Conservation (phyloP, 371 early-diverging fungal genomes). For the Mortierella sp. region DNA sequence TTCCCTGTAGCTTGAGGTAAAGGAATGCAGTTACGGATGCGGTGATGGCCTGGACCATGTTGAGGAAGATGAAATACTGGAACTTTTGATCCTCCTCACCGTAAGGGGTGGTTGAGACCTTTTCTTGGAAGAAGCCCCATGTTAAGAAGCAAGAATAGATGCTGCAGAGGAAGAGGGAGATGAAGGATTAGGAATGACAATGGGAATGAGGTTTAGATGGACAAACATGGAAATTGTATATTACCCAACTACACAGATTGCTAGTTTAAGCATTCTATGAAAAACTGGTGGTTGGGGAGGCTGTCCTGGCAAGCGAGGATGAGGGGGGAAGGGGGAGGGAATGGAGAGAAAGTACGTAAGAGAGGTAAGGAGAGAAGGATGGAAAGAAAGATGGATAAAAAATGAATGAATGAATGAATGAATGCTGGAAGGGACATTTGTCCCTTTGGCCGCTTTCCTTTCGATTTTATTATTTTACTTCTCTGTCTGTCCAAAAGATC, state of each 20-base stretch:
- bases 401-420: background rate
- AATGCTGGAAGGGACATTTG: background rate
- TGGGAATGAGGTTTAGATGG: background rate
- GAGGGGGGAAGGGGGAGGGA: slow-evolving; percentile 1
- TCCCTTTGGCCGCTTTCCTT: background rate
- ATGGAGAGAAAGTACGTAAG: background rate
- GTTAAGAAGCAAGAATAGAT: slow-evolving; percentile 95
- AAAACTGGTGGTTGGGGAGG: background rate
- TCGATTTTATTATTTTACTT: background rate
- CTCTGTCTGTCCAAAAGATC: too few species aligned
- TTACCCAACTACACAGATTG: slow-evolving; percentile 45
- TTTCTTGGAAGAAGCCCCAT: slow-evolving; percentile 95
- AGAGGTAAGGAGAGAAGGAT: background rate
- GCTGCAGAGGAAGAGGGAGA: slow-evolving; percentile 44
- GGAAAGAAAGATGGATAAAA: too few species aligned
- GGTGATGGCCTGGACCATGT: slow-evolving; percentile 84
- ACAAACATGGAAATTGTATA: background rate
- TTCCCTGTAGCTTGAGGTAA: slow-evolving; percentile 74
- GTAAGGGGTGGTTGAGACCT: slow-evolving; percentile 89
- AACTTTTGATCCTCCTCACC: slow-evolving; percentile 76
- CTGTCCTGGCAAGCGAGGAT: background rate
- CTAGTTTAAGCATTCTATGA: slow-evolving; percentile 41
- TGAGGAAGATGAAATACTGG: slow-evolving; percentile 90
- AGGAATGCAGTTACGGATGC: slow-evolving; percentile 83
- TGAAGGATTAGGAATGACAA: background rate